These are phyloP conservation scores for Ophiostoma triangulosporum DNA, from an alignment of 2,329 filamentous ascomycete species.

Conservation along the genomic window DNA sequence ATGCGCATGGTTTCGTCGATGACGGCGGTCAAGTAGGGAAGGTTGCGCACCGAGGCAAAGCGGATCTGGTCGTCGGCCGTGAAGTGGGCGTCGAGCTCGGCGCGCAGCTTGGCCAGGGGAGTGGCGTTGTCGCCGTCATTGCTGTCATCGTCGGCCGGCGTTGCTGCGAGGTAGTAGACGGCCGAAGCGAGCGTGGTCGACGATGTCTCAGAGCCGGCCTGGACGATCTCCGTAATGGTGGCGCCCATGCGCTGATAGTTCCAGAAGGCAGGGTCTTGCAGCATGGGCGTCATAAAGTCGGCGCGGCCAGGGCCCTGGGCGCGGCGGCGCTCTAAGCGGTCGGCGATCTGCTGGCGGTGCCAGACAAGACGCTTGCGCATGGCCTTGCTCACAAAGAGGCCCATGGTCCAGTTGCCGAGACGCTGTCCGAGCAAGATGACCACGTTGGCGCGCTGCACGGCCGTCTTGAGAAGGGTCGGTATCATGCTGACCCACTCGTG, in stretches of 20 bases:
- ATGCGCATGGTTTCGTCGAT: constrained; percentile 23
- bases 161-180: constrained; percentile 24
- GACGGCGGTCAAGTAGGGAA: constrained; percentile 23
- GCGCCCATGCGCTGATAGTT: constrained; percentile 1
- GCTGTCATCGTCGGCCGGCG: not conserved
- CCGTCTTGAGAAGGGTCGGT: constrained; percentile 15
- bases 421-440: constrained; percentile 1
- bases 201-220: constrained; percentile 38
- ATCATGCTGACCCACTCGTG: constrained; percentile 19
- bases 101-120: constrained; percentile 22
- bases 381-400: not conserved
- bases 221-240: constrained; percentile 20
- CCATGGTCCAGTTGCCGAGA: not conserved
- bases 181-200: constrained; percentile 30
- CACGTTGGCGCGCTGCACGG: not conserved
- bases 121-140: not conserved
- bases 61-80: constrained; percentile 22
- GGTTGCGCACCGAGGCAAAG: constrained; percentile 16
- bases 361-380: not conserved
- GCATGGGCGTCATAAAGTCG: constrained; percentile 12
- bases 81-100: constrained; percentile 29
- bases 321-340: constrained; percentile 6
- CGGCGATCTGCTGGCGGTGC: not conserved
- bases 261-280: constrained; percentile 2
- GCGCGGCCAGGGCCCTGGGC: constrained; percentile 3